phyloP scores from a whole-genome alignment of 1,284 basidiomycete species.

The Marasmius sp. region DNA sequence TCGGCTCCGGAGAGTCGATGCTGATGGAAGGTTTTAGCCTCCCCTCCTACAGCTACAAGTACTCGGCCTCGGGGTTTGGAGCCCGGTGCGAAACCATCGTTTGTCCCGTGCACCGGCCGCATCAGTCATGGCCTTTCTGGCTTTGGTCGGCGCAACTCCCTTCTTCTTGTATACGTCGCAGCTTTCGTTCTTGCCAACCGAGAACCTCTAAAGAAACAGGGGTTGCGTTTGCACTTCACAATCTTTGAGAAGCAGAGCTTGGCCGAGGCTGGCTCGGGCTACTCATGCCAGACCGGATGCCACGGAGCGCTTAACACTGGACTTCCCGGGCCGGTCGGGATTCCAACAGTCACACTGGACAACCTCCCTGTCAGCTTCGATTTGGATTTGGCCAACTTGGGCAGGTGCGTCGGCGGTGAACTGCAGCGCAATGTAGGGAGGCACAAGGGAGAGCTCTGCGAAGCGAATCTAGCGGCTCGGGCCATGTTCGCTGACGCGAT shows the following conservation, averaged over 20 bases:
- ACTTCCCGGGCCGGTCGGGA: not conserved
- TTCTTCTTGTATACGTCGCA: not conserved
- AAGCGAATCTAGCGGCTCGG: not conserved
- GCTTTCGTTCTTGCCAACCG: slow-evolving; percentile 3
- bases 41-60: no score
- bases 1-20: no score
- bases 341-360: not conserved
- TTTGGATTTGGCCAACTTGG: not conserved
- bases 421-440: not conserved
- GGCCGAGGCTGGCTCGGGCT: not conserved
- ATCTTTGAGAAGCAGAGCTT: not conserved
- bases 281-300: slow-evolving; percentile 1
- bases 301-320: slow-evolving; percentile 1
- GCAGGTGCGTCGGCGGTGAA: not conserved
- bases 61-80: no score
- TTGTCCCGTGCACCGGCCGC: no score
- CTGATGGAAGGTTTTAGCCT: no score
- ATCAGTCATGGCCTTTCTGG: slow-evolving; percentile 2
- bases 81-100: no score
- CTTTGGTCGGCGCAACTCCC: slow-evolving; percentile 2
- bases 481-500: not conserved
- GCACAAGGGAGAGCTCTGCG: not conserved
- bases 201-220: not conserved
- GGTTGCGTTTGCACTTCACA: not conserved
- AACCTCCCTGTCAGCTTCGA: not conserved